Evolutionary conservation across 805 yeast genomes (phyloP), one percentile per base, ranked within the genome.

Genomic region (Candida ulmi): DNA sequence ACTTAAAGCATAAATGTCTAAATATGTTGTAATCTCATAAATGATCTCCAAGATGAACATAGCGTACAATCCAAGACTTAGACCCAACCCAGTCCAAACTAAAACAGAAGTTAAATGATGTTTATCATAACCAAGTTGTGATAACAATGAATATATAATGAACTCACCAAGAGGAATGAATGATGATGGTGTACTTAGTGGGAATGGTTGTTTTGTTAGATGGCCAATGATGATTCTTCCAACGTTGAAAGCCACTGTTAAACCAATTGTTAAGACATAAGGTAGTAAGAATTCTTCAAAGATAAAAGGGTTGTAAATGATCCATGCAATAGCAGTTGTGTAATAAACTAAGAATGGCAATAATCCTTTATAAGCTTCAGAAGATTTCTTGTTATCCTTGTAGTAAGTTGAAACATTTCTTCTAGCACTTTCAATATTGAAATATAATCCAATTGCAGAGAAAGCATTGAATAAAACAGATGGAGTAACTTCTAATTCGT

Each of bases 191-290:
- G 87, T 84, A 47, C 74, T 52, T 57, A 68, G 63, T 35, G 98
- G 97, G 69, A 85, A 88, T 12, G 66, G 62, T 59, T 85, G 95
- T 37, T 73, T 64, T 1, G 96, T 86, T 49, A 91, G 74, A 60
- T 90, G 98, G 2, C 87, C 90, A 41, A 83, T 69, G 53, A 90
- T 90, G 46, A 90, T 87, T 57, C 93, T 76, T 5, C 97, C 97
- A n/a, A 91, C 97, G 4, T 78, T 69, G 54, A 85, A 83, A 1
- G 98, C 96, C 48, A 83, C 63, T 1, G 84, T 73, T 37, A 83
- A 69, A 1, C 95, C 95, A 52, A 85, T 78, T 23, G 90, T 74
- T 35, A 83, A 55, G 17, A 80, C 65, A 48, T 83, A 70, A 26
- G 95, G 83, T 33, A 86, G 57, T 30, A 67, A 66, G 25, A 46